These are phyloP conservation scores for Alisma plantagoaquatica DNA, from an alignment of 106 monocot species.

Conservation along the genomic window DNA sequence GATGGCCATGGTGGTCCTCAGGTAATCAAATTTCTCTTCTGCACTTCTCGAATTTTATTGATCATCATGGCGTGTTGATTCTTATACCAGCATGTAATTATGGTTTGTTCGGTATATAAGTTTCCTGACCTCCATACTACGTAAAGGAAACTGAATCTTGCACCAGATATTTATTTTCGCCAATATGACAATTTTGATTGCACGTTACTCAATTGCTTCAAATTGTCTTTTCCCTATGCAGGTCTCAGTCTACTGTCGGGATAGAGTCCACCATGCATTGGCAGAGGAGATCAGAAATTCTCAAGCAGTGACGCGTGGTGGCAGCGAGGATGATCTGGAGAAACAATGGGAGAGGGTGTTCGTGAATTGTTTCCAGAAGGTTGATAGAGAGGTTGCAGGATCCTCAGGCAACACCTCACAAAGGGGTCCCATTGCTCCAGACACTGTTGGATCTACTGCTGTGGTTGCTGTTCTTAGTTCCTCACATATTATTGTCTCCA, in stretches of 20 bases:
- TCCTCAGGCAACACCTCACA: neutral
- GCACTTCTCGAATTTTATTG: neutral
- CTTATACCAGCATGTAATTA: too few species aligned
- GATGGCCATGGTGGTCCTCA: constrained; percentile 21
- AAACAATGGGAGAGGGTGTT: constrained; percentile 11
- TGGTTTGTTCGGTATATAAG: too few species aligned
- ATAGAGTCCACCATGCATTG: constrained; percentile 10
- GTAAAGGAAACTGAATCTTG: too few species aligned
- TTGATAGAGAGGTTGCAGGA: constrained; percentile 7
- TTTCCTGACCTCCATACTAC: too few species aligned
- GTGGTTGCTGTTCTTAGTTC: constrained; percentile 7
- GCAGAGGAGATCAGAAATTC: constrained; percentile 9
- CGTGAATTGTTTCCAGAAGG: constrained; percentile 2
- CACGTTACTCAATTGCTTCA: too few species aligned
- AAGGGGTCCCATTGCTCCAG: constrained; percentile 7
- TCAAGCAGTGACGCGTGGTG: neutral
- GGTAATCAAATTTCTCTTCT: constrained; percentile 4
- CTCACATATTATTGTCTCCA: constrained; percentile 8
- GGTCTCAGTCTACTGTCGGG: constrained; percentile 10
- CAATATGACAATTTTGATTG: too few species aligned
- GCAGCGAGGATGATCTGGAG: neutral
- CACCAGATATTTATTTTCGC: neutral
- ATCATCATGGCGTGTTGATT: too few species aligned
- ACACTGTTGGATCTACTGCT: too few species aligned
- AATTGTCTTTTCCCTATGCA: neutral